Base-by-base conservation (phyloP, 805 yeast genomes). In the Metschnikowia chrysomelidarum region DNA sequence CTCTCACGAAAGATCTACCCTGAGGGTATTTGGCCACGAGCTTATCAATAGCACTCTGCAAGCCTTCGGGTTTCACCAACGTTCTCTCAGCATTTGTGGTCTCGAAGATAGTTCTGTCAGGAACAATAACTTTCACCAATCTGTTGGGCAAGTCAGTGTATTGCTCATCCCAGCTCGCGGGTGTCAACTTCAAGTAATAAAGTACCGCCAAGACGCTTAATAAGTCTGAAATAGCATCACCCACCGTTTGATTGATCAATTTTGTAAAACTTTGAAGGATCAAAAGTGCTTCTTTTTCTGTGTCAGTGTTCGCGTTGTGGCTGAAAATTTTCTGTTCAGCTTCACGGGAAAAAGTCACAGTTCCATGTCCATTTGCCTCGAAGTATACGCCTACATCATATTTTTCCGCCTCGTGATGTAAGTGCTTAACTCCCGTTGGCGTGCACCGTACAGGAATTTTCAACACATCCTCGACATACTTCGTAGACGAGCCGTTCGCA, bases 361-460 rank as follows among this genome's bases (percentile, higher is more conserved):
- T 93, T 10, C 98, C 98, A 56, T 93, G 98, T n/a, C 98, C 98
- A 57, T 93, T 93, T 35, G 98, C 98, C 66, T 93, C 98, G 51
- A 93, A 93, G 62, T 93, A 93, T 11, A 93, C 80, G 17, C 98
- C 98, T 43, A 91, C 73, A 53, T 88, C 98, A 54, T 76, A 93
- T 27, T 78, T 72, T 41, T 74, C 77, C 1, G 95, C 93, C 32
- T 88, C 95, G 54, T 91, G 97, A 57, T 93, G 98, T 45, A 93
- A 68, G 63, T 93, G 95, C 61, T 93, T 93, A 22, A 93, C 98
- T 24, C 98, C 98, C 2, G 98, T 93, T 27, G 95, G 82, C 0
- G 98, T 86, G 59, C 91, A 86, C 1, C 77, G 76, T 4, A 87
- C 96, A 1, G 96, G 95, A 10, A 87, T 62, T 34, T 76, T 69